These are phyloP conservation scores for Dioscorea cayenensis DNA, from an alignment of 116 monocot species.

Conservation along the genomic window DNA sequence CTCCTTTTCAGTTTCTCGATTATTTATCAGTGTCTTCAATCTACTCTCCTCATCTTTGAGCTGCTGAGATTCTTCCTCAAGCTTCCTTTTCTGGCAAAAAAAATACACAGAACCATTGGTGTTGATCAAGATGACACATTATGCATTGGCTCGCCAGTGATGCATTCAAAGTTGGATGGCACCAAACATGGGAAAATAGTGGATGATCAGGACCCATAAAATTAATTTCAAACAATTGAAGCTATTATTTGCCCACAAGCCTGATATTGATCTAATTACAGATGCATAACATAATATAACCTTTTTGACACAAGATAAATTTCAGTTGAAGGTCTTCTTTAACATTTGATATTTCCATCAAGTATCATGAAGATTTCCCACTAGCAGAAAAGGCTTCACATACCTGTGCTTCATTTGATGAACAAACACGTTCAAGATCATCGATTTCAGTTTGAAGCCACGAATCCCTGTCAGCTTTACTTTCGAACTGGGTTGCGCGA, in stretches of 20 bases:
- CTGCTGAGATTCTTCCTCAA: conserved; percentile 75
- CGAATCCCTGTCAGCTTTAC: conserved; percentile 84
- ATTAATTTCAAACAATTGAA: too few species aligned
- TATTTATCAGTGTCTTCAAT: conserved; percentile 46
- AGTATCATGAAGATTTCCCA: not conserved
- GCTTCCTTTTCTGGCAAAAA: conserved; percentile 56
- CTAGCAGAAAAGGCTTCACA: not conserved
- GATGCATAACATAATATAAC: too few species aligned
- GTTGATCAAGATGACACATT: too few species aligned
- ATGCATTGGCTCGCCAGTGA: too few species aligned
- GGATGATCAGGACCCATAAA: too few species aligned
- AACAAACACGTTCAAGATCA: conserved; percentile 76
- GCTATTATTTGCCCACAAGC: too few species aligned
- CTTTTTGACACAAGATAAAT: too few species aligned
- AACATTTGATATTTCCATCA: too few species aligned
- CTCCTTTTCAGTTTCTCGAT: conserved; percentile 45
- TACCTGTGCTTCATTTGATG: conserved; percentile 75
- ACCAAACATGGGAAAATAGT: too few species aligned
- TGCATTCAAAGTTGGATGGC: too few species aligned
- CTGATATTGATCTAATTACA: too few species aligned
- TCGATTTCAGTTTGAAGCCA: conserved; percentile 98
- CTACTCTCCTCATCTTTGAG: conserved; percentile 55
- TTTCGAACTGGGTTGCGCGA: conserved; percentile 87
- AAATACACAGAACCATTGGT: not conserved
- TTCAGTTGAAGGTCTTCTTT: too few species aligned